These are phyloP conservation scores for Shiraia sp. DNA, from an alignment of 2,329 filamentous ascomycete species.

Conservation along the genomic window DNA sequence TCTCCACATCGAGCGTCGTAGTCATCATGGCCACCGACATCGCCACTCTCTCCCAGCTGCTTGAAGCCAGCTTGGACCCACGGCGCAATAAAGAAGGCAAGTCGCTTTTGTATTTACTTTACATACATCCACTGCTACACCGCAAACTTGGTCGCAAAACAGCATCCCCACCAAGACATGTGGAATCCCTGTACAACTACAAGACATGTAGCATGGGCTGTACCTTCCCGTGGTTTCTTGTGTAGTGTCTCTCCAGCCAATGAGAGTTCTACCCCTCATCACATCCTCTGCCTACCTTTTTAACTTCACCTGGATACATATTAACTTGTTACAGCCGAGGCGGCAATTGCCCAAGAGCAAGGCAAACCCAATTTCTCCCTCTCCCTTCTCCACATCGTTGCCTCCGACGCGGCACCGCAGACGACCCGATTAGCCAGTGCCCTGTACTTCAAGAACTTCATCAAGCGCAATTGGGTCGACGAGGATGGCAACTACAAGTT, in stretches of 20 bases:
- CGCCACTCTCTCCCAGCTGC: conserved; percentile 73
- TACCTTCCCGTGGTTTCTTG: no score
- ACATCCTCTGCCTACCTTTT: not conserved
- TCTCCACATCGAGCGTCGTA: conserved; percentile 1
- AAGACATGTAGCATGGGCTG: no score
- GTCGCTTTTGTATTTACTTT: conserved; percentile 30
- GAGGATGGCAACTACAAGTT: conserved; percentile 95
- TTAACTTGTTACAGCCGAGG: conserved; percentile 68
- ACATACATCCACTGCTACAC: conserved; percentile 8
- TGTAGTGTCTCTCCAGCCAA: no score
- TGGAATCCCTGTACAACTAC: no score
- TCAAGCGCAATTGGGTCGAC: conserved; percentile 91
- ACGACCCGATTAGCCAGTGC: conserved; percentile 86
- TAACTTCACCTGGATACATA: not conserved
- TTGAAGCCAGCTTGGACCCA: conserved; percentile 89
- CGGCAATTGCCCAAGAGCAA: conserved; percentile 76
- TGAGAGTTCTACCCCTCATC: no score
- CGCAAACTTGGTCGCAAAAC: not conserved
- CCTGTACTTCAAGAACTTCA: conserved; percentile 98
- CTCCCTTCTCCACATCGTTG: conserved; percentile 83
- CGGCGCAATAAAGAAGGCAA: conserved; percentile 86
- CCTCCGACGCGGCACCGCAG: conserved; percentile 68
- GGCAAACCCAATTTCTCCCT: conserved; percentile 86
- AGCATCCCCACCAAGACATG: no score
- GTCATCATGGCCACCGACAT: conserved; percentile 64